These are phyloP conservation scores for Geoglossum glabrum DNA, from an alignment of 495 filamentous ascomycete species.

Conservation along the genomic window DNA sequence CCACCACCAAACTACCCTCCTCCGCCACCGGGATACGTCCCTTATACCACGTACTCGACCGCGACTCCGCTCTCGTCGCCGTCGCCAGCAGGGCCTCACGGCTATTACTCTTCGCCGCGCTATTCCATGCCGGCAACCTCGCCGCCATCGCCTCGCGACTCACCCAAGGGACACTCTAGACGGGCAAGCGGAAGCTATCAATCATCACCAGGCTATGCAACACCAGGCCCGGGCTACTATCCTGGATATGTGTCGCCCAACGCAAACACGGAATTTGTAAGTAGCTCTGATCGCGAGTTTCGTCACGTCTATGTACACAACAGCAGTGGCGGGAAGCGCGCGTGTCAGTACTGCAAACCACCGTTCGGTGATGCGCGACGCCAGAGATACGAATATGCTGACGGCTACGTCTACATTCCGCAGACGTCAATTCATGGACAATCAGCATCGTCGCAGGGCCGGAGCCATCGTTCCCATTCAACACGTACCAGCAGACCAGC, in stretches of 20 bases:
- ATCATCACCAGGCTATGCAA: background rate
- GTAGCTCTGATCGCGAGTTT: conserved; percentile 1
- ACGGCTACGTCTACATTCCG: background rate
- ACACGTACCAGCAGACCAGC: background rate
- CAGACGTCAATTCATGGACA: background rate
- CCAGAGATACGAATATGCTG: conserved; percentile 1
- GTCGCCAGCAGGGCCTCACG: background rate
- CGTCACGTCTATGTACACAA: background rate
- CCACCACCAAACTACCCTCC: background rate
- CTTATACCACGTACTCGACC: background rate
- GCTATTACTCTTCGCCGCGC: background rate
- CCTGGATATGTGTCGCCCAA: background rate
- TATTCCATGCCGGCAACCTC: background rate
- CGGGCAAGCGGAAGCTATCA: background rate
- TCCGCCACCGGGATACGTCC: background rate
- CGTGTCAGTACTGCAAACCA: background rate
- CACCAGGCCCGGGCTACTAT: background rate
- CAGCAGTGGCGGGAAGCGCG: background rate
- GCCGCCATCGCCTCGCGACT: background rate
- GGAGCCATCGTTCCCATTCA: background rate
- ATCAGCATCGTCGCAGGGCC: background rate
- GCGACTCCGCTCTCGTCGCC: background rate
- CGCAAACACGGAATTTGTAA: conserved; percentile 1
- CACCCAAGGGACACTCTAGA: background rate
- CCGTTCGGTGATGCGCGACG: background rate